Conservation (phyloP, 345 rosid genomes). For the Limnanthes douglasii region DNA sequence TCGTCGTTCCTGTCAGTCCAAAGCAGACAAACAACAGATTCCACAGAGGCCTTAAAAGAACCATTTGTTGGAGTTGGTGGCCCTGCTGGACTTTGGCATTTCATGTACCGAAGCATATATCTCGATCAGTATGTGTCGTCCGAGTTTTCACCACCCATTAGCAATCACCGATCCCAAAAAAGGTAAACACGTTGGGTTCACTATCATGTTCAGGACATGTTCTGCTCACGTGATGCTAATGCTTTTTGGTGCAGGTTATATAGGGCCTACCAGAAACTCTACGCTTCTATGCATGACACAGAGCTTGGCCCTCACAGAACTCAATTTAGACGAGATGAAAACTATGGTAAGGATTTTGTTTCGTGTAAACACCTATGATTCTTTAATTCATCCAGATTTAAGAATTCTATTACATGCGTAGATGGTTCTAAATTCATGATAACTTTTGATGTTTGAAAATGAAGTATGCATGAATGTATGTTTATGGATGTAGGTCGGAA, state of each 20-base stretch:
- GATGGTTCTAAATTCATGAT: too few species aligned
- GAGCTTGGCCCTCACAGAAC: conserved; percentile 87
- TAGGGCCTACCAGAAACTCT: conserved; percentile 88
- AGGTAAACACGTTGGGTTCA: conserved; percentile 36
- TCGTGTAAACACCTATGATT: too few species aligned
- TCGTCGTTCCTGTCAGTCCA: conserved; percentile 31
- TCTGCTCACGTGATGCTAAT: background rate
- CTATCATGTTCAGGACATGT: conserved; percentile 1
- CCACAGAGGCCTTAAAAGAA: conserved; percentile 35
- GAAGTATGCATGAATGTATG: too few species aligned
- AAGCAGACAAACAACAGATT: conserved; percentile 22
- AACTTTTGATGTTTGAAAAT: too few species aligned
- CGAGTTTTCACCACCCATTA: conserved; percentile 78
- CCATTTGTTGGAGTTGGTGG: conserved; percentile 65
- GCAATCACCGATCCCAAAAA: conserved; percentile 59
- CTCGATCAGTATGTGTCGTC: conserved; percentile 90
- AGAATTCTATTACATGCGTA: too few species aligned
- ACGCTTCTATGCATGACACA: conserved; percentile 78
- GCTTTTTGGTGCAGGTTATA: conserved; percentile 45
- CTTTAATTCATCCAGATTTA: too few species aligned
- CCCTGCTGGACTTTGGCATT: conserved; percentile 96
- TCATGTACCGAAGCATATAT: conserved; percentile 88
- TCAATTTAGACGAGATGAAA: conserved; percentile 92
- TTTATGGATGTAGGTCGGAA: too few species aligned
- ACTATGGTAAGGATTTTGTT: conserved; percentile 63